Evolutionary conservation across 768 basidiomycete species (phyloP).

Genomic region (Naematelia aurantialba): DNA sequence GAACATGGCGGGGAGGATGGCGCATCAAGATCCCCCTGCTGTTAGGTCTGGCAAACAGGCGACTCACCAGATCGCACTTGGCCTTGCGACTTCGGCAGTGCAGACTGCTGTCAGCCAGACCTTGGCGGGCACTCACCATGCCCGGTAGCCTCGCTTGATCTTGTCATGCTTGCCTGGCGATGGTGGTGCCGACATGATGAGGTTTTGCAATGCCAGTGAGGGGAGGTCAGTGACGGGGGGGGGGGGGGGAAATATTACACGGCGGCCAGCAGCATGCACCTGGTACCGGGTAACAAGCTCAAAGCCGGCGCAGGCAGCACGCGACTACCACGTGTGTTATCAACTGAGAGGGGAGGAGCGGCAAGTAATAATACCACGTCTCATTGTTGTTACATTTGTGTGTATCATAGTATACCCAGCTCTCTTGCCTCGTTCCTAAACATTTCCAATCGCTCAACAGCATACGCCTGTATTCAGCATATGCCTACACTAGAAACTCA

Average conservation of each 20-base stretch:
- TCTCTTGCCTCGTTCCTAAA: conserved; percentile 51
- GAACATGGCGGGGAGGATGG: conserved; percentile 44
- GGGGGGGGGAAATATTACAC: not conserved
- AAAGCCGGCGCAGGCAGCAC: no score
- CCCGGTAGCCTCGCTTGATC: conserved; percentile 34
- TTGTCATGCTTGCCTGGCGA: conserved; percentile 13
- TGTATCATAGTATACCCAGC: conserved; percentile 31
- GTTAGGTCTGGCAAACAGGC: not conserved
- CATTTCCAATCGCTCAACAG: conserved; percentile 53
- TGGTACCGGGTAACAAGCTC: not conserved
- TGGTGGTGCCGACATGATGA: no score
- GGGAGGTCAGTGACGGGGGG: not conserved
- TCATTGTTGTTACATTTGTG: no score
- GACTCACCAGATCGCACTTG: conserved; percentile 45
- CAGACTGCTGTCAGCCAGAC: conserved; percentile 17
- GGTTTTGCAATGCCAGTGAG: not conserved
- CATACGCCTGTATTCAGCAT: conserved; percentile 58
- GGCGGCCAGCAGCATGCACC: not conserved
- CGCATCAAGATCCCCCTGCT: conserved; percentile 44
- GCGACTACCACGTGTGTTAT: no score
- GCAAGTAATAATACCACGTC: no score
- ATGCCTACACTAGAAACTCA: conserved; percentile 13
- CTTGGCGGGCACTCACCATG: conserved; percentile 28
- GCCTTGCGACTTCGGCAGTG: conserved; percentile 46
- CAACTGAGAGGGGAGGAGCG: no score